These are phyloP conservation scores for Penicillium antarcticum DNA, from an alignment of 495 filamentous ascomycete species.

Conservation along the genomic window DNA sequence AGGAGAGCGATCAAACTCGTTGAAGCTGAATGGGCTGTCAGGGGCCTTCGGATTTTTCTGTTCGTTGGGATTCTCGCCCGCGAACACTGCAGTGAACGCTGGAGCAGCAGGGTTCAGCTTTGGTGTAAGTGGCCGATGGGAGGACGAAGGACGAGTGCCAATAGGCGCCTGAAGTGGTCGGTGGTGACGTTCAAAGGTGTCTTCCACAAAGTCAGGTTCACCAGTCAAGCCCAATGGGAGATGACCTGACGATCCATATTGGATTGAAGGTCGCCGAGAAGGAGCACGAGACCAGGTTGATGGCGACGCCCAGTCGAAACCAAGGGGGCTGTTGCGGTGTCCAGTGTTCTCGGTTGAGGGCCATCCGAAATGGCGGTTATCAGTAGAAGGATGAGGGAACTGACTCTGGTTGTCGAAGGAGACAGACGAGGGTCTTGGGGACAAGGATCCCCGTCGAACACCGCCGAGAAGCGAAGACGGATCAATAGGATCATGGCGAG, in stretches of 20 bases:
- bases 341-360: constrained; percentile 48
- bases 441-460: constrained; percentile 58
- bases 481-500: constrained; percentile 57
- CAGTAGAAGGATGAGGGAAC: constrained; percentile 75
- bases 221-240: constrained; percentile 47
- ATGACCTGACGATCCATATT: constrained; percentile 55
- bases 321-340: constrained; percentile 53
- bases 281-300: constrained; percentile 54
- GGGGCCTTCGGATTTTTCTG: constrained; percentile 31
- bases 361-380: constrained; percentile 68
- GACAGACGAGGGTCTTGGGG: constrained; percentile 73
- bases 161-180: constrained; percentile 52
- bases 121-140: constrained; percentile 52
- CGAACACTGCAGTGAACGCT: constrained; percentile 53
- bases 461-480: constrained; percentile 51
- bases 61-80: constrained; percentile 37
- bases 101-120: constrained; percentile 62
- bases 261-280: constrained; percentile 54
- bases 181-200: constrained; percentile 40
- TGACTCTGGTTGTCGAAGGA: constrained; percentile 64
- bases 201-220: constrained; percentile 45
- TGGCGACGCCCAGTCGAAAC: constrained; percentile 54
- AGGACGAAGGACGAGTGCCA: constrained; percentile 52
- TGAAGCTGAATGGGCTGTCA: constrained; percentile 36
- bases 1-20: constrained; percentile 53